These are phyloP conservation scores for Postia placenta DNA, from an alignment of 768 basidiomycete species.

Conservation along the genomic window DNA sequence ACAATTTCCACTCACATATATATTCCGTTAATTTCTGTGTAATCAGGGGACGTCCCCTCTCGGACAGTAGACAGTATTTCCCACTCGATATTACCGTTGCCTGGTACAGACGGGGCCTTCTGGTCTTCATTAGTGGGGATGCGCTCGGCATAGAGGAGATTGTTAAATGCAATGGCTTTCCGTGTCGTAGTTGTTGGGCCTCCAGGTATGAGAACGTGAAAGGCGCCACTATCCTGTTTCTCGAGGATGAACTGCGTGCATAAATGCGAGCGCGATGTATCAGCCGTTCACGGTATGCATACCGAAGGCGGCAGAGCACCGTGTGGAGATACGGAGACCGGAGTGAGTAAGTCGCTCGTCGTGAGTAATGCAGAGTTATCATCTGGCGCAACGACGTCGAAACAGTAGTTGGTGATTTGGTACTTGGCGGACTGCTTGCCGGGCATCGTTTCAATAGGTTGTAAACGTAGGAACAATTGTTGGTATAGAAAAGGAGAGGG, in stretches of 20 bases:
- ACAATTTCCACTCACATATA: background rate
- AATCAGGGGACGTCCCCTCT: background rate
- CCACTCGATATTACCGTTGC: background rate
- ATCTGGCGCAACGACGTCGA: background rate
- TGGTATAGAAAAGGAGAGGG: background rate
- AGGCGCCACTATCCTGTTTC: background rate
- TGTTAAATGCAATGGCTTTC: background rate
- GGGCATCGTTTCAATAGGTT: background rate
- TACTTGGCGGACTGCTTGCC: background rate
- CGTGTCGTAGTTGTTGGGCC: background rate
- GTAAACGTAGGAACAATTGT: background rate
- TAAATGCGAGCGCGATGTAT: background rate
- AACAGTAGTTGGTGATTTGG: background rate
- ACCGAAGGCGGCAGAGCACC: background rate
- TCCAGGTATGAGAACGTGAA: background rate
- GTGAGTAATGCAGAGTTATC: background rate
- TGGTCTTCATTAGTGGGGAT: background rate
- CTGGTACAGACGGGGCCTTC: background rate
- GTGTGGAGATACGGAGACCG: background rate
- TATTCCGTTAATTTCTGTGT: background rate
- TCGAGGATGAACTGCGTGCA: background rate
- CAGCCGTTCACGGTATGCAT: background rate
- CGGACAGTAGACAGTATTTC: background rate
- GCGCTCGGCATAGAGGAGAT: background rate
- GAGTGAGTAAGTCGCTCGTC: background rate